Evolutionary conservation across 1,139 yeast genomes (phyloP).

Genomic region (Starmera stellimalicola): DNA sequence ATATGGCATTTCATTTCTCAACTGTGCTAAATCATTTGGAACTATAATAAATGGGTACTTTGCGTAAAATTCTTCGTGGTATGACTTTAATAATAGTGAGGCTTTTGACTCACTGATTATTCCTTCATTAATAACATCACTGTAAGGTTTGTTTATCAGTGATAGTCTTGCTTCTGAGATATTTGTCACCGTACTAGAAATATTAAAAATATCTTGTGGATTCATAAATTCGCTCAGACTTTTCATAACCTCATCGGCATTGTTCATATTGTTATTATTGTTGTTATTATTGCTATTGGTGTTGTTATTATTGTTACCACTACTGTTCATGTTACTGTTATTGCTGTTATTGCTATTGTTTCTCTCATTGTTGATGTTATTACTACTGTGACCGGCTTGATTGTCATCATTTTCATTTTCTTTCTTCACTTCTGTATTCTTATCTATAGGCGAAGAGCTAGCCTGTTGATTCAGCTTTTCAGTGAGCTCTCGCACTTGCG

Average conservation of each 20-base stretch:
- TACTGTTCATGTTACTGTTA: conserved; percentile 5
- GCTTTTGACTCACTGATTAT: conserved; percentile 43
- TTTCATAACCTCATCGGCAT: conserved; percentile 9
- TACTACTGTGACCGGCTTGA: no score
- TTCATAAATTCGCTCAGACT: conserved; percentile 6
- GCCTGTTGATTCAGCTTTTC: conserved; percentile 1
- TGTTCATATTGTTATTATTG: conserved; percentile 5
- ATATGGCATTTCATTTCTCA: conserved; percentile 46
- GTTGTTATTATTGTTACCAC: not conserved
- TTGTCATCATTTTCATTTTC: no score
- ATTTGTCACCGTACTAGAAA: conserved; percentile 27
- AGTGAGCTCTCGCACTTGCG: conserved; percentile 20
- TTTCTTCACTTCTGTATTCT: no score
- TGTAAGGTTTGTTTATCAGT: conserved; percentile 21
- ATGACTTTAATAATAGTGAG: conserved; percentile 32
- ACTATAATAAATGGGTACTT: conserved; percentile 48
- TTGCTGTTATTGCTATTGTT: not conserved
- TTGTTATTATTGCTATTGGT: not conserved
- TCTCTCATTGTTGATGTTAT: not conserved
- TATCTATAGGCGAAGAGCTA: no score
- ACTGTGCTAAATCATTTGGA: conserved; percentile 31
- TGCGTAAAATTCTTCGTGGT: conserved; percentile 30
- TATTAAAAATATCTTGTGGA: conserved; percentile 19
- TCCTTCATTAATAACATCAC: conserved; percentile 41
- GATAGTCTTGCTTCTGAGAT: conserved; percentile 32